Base-by-base conservation (phyloP, 192 early-diverging fungal species). In the Coemansia sp. region DNA sequence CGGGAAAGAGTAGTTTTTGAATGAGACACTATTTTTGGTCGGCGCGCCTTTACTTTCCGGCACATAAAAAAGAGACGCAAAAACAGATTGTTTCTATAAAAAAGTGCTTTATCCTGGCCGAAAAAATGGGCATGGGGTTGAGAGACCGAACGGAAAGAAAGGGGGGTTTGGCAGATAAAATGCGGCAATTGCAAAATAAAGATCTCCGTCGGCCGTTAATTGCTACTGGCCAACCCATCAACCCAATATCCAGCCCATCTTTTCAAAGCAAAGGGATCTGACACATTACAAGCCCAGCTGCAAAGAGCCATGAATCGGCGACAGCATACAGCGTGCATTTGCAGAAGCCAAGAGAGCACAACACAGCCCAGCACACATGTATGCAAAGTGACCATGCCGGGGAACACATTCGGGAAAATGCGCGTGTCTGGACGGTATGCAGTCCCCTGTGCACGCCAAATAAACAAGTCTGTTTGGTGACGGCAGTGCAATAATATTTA, bases 171-270 rank as follows among this genome's bases (percentile, higher is more conserved):
- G n/a, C n/a, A n/a, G n/a, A n/a, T 2, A 6, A 29, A 56, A 31
- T 56, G 54, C 54, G 54, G 54, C 54, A 56, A 56, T 56, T 32
- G 28, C 54, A 56, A 56, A 56, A 56, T 56, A 56, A 56, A 56
- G 54, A 56, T 56, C 54, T 56, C 54, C 54, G 54, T 31, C 54
- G 54, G 54, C 54, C 54, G 42, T 14, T 45, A 45, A 45, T 45
- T 45, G 42, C 42, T 16, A 11, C 42, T 3, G 42, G 42, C 42
- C 42, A 45, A 45, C 42, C 42, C 10, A 45, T 11, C 42, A 33
- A 32, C 30, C 54, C 30, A 33, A 14, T 56, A 11, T 30, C 10
- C 30, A 56, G n/a, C 30, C 28, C 54, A 56, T 3, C 54, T 31
- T 32, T 32, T 29, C 54, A 55, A 28, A 29, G 2, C 12, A 31